Conservation (phyloP, 331 rosid genomes). For the Pyracantha coccinea region DNA sequence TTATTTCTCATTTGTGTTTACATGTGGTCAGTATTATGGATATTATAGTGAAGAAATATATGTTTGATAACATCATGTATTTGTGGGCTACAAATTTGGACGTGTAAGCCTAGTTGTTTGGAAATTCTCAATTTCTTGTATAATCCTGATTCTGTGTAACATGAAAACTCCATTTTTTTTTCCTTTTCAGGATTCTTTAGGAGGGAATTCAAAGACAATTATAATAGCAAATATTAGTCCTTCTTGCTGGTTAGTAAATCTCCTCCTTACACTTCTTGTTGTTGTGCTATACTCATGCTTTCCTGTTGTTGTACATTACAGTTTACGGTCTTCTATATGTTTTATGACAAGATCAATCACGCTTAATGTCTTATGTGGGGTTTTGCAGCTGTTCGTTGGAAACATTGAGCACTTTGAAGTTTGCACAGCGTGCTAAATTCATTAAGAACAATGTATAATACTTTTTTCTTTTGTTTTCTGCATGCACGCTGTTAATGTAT, state of each 20-base stretch:
- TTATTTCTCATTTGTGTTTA: not conserved
- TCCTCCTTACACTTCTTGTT: not conserved
- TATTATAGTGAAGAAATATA: not conserved
- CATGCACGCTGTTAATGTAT: not conserved
- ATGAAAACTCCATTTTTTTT: not conserved
- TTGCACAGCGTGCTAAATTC: constrained; percentile 95
- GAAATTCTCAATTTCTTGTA: not conserved
- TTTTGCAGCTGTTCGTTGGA: constrained; percentile 86
- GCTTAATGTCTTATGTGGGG: constrained; percentile 15
- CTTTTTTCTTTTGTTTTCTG: not conserved
- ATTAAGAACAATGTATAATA: constrained; percentile 83
- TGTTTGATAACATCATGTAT: not conserved
- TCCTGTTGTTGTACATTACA: not conserved
- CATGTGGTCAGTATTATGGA: not conserved
- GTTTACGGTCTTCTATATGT: too few species aligned
- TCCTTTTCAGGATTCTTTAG: constrained; percentile 86
- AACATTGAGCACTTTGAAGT: constrained; percentile 95
- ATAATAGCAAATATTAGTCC: constrained; percentile 95
- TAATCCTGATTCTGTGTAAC: not conserved
- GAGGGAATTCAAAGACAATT: constrained; percentile 89
- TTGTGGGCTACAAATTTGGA: not conserved
- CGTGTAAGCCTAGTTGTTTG: not conserved
- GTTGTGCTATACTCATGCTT: not conserved
- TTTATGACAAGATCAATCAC: not conserved
- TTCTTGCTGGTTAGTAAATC: constrained; percentile 65